Evolutionary conservation across 2,329 filamentous ascomycete species (phyloP), one percentile per base, ranked within the genome.

Genomic region (Colletotrichum filicis): DNA sequence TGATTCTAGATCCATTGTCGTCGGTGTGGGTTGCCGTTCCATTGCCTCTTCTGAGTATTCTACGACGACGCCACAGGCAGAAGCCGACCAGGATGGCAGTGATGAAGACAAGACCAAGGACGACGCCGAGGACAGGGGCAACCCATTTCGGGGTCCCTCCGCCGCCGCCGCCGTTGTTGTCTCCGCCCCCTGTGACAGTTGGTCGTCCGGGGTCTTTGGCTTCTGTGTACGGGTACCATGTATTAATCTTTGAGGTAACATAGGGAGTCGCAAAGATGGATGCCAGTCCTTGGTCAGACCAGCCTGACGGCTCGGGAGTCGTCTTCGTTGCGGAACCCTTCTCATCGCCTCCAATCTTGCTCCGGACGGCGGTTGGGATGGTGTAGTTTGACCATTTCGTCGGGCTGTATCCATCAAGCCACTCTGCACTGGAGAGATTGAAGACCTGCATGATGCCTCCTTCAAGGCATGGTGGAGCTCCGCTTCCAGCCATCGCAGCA

Each of bases 391-490:
- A 86, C 79, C 89, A 91, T 8, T 85, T 86, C 0, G 88, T 83
- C 0, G 94, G 92, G 53, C 91, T 90, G 79, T 96, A 97, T 2
- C 87, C 86, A 26, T 90, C 87, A 69, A 92, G 85, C 95, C 95
- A 97, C 64, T 87, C 78, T 1, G 91, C 86, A 46, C 88, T 90
- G 11, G 90, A 93, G 64, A 95, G 84, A 78, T 97, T 95, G 83
- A 95, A 96, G 30, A 94, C 87, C 58, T 90, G 85, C 46, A 94
- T 81, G 1, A 88, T 83, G 6, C 84, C 81, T n/a, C 86, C 84
- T 2, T 79, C 81, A 1, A 93, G 80, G 70, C 91, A 93, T 1
- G 71, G 71, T 0, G 73, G 74, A 0, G 78, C 68, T 0, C 59
- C 55, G 0, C 5, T 32, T 1, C 81, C 83, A 1, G 78, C 22